Evolutionary conservation across 2,329 filamentous ascomycete genomes (phyloP).

Genomic region (Cladosporium colombiae): DNA sequence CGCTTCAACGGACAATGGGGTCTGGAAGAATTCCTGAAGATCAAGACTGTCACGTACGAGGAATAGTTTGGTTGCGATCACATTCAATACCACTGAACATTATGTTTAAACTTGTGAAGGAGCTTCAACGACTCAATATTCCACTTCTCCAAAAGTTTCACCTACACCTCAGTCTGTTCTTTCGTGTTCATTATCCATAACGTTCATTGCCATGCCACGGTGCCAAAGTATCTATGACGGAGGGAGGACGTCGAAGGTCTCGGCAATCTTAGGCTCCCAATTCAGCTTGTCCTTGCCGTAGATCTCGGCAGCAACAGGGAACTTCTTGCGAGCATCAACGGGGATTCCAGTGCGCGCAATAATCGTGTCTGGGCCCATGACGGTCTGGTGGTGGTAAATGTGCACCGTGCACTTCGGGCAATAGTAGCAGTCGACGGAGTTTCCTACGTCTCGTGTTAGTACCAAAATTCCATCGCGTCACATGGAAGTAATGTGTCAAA

Average conservation of each 20-base stretch:
- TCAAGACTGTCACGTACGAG: constrained; percentile 38
- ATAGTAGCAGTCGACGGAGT: constrained; percentile 59
- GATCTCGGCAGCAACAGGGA: constrained; percentile 56
- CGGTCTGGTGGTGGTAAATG: constrained; percentile 58
- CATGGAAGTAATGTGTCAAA: neutral
- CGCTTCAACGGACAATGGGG: constrained; percentile 49
- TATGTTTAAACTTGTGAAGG: neutral
- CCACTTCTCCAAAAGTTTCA: neutral
- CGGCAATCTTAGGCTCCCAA: constrained; percentile 56
- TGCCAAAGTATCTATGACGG: constrained; percentile 36
- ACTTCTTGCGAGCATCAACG: constrained; percentile 47
- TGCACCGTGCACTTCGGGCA: constrained; percentile 59
- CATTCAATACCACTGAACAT: neutral
- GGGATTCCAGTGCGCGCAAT: constrained; percentile 55
- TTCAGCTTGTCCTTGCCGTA: constrained; percentile 54
- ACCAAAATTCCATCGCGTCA: no score
- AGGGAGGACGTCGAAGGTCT: constrained; percentile 49
- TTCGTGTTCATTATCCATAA: neutral
- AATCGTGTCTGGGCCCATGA: constrained; percentile 53
- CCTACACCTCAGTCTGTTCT: neutral
- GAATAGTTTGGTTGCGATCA: constrained; percentile 17
- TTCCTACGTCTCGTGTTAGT: constrained; percentile 40
- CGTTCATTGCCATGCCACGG: neutral
- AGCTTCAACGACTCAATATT: neutral
- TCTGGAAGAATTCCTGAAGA: constrained; percentile 49